A percentile compares a stretch with the other conserved stretches of the same genome.
These are phyloP conservation scores for Colletotrichum eleusines DNA, from an alignment of 2,329 filamentous ascomycete species.

Conservation along the genomic window DNA sequence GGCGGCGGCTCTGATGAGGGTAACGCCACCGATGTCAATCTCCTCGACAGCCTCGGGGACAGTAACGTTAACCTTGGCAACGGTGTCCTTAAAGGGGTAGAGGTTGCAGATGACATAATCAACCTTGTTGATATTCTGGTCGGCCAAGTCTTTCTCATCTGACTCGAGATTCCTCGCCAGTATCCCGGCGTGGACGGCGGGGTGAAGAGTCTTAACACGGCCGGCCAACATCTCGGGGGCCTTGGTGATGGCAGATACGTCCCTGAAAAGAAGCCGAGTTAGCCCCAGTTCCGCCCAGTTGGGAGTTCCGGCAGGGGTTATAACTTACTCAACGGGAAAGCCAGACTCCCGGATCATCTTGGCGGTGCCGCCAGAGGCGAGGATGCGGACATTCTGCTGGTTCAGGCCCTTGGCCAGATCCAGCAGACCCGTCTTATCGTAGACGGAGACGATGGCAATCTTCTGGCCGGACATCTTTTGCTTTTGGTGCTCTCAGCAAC, in stretches of 20 bases:
- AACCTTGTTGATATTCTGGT: constrained; percentile 95
- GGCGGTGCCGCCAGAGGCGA: constrained; percentile 94
- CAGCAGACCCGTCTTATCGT: constrained; percentile 96
- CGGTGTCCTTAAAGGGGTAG: constrained; percentile 98
- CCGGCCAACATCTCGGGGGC: constrained; percentile 97
- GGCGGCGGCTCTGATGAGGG: constrained; percentile 92
- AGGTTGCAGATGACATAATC: constrained; percentile 98
- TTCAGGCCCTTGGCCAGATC: constrained; percentile 92
- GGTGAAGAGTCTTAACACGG: constrained; percentile 90
- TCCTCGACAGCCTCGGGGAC: constrained; percentile 97
- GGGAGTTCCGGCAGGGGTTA: neutral
- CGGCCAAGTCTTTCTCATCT: constrained; percentile 95
- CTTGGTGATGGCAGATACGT: constrained; percentile 96
- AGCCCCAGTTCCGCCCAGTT: neutral
- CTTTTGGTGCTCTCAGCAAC: constrained; percentile 38
- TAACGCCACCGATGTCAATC: constrained; percentile 98
- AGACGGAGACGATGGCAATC: constrained; percentile 95
- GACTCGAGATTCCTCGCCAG: constrained; percentile 93
- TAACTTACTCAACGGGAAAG: constrained; percentile 88
- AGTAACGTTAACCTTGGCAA: constrained; percentile 96
- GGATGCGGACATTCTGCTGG: constrained; percentile 89
- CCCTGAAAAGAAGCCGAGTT: constrained; percentile 62
- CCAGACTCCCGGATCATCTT: constrained; percentile 97
- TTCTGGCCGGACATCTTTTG: constrained; percentile 57
- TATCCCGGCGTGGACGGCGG: constrained; percentile 90